phyloP scores from a whole-genome alignment of 202 grass and related monocot species.

The Panicum hallii region DNA sequence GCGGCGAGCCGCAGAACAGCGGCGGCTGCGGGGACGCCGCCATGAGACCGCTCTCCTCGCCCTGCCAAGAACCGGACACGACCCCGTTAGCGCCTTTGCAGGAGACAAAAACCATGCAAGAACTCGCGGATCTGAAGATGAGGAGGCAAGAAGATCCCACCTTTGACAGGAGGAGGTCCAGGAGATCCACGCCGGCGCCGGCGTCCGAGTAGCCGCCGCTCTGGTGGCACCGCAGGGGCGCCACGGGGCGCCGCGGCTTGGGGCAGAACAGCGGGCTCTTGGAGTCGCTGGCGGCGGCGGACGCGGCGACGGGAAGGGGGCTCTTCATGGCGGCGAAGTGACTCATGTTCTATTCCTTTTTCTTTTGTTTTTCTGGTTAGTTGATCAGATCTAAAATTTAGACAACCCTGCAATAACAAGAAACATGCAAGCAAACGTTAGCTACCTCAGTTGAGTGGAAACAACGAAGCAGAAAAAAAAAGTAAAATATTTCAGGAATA shows the following conservation, averaged over 20 bases:
- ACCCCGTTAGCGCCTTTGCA: not conserved
- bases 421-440: constrained; percentile 15
- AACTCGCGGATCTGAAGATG: not conserved
- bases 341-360: constrained; percentile 59
- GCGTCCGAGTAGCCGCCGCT: constrained; percentile 59
- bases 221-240: constrained; percentile 65
- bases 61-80: constrained; percentile 32
- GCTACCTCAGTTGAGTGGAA: not conserved
- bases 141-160: constrained; percentile 25
- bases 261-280: constrained; percentile 88
- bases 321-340: constrained; percentile 78
- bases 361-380: constrained; percentile 49
- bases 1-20: constrained; percentile 90
- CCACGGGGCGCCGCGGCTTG: constrained; percentile 75
- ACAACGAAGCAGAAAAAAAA: not conserved
- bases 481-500: not conserved
- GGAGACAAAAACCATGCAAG: not conserved
- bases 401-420: constrained; percentile 50
- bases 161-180: constrained; percentile 78
- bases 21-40: constrained; percentile 70
- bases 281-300: constrained; percentile 44
- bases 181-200: constrained; percentile 60
- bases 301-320: constrained; percentile 59
- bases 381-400: constrained; percentile 49
- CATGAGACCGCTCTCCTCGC: constrained; percentile 58